Evolutionary conservation across 257 asterid species (phyloP), one percentile per base, ranked within the genome.

Genomic region (Solanum paucissectum): DNA sequence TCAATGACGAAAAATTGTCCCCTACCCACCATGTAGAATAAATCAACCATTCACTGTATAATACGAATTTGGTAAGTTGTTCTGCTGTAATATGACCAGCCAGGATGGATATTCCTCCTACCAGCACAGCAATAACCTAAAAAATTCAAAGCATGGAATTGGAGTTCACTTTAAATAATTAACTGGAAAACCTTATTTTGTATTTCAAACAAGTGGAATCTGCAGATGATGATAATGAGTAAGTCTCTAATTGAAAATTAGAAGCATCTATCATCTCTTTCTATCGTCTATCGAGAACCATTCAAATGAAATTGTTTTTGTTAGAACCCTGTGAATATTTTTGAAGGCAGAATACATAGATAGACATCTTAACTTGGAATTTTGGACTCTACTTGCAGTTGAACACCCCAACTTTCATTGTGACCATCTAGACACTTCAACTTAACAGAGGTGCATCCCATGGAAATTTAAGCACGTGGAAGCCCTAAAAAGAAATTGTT

Each of bases 21-120:
- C 98, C 99, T 40, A 95, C 94, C 99, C 98, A 95, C 99, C 99
- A 97, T 25, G 99, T 92, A 62, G 99, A 96, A 90, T 95, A 97
- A 86, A 97, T 97, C 86, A 97, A 94, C 99, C 99, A 97, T 92
- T 97, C 99, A 90, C 99, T 95, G 94, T 97, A 97, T 86, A 97
- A 90, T 89, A 97, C 93, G 93, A 95, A 97, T 93, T 97, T 97
- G 4, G 99, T 95, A 89, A 97, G 99, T 93, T 97, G 93, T 95
- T 97, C 99, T 14, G 99, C 96, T 68, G 99, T 93, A 87, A 95
- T 95, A 88, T 93, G 98, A 87, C 99, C 99, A 42, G 92, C 92
- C 90, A 97, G 91, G 90, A 97, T 95, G 83, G 94, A 95, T 92
- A 93, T 92, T 93, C 99, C 99, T 90, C 99, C 99, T 64, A 97